Evolutionary conservation across 257 asterid species (phyloP), one percentile per base, ranked within the genome.

Genomic region (Knoxia roxburghii): DNA sequence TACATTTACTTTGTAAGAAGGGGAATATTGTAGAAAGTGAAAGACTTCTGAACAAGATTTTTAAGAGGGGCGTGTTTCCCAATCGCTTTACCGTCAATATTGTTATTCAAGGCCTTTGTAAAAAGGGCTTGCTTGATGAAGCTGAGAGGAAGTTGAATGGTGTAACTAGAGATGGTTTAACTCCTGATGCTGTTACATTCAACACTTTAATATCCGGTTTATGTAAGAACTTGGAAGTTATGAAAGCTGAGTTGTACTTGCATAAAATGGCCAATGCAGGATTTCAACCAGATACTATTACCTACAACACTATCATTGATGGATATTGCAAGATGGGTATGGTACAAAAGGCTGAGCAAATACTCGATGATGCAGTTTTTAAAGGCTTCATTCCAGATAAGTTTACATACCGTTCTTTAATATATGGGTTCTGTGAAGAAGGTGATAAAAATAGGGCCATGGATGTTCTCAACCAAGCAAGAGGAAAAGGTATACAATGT

Each of bases 351-450:
- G 97, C 96, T 0, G 85, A 93, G 37, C 72, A 73, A 72, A 75
- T 93, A 77, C 83, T 90, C 62, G 80, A 57, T 46, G 83, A 88
- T 73, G 97, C 96, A 29, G 77, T 76, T 26, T 85, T 72, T 64
- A 81, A 85, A 83, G 97, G 97, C 71, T 85, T 93, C 70, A 74
- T 84, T 72, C 89, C 99, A 0, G 92, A 93, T 55, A 85, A 85
- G 64, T 88, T 90, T 77, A 93, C 99, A 1, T 93, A 85, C 74
- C 78, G 88, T 80, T 83, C 96, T 57, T 77, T 90, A 61, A 64
- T 93, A 73, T 76, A 79, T 58, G 96, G 97, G 27, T 80, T 85
- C 21, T 93, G 91, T 68, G 84, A 85, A 75, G 80, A 82, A 69
- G 96, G 91, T 72, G 95, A 90, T 76, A 63, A 81, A 15, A 82